Evolutionary conservation across 306 rosid species (phyloP), one percentile per base, ranked within the genome.

Genomic region (Lupinus albus): DNA sequence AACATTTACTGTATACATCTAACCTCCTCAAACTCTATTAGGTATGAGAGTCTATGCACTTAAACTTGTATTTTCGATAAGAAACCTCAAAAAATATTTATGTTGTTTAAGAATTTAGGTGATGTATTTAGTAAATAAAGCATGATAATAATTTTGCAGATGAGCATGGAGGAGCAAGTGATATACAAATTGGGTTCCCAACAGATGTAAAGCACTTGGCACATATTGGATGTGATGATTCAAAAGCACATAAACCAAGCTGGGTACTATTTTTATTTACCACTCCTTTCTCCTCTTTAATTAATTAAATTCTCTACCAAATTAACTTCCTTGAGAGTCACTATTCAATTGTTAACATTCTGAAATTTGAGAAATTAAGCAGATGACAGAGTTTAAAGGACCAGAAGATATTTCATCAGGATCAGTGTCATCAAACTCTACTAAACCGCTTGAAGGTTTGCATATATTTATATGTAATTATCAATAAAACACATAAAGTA

Each of bases 131-230:
- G 28, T 25, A 25, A 25, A 25, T 25, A 25, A 35, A 67, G 44
- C 44, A 39, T 1, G 5, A 4, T 33, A 10, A 21, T 11, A 30
- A 53, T 32, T 60, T 74, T 76, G 77, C 82, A 90, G 97, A 93
- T 2, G 97, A 94, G 38, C 86, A 86, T 45, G 87, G 83, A 16
- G 77, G 72, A 17, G 57, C 75, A 2, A 20, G 74, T 4, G 92
- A 86, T 41, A 84, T 94, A 70, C 84, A 88, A 78, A 94, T 94
- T 75, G 99, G 99, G 11, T 82, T 81, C 53, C 99, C 97, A 16
- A 94, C 97, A 11, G 99, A 94, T 54, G 99, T 70, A 72, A 84
- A 81, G 69, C 88, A 84, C 67, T 67, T 84, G 44, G 86, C 88
- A 7, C 88, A 84, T 32, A 84, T 84, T 21, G 88, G 88, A 28